phyloP scores from a whole-genome alignment of 306 rosid species.

The Cucumis hystrix region DNA sequence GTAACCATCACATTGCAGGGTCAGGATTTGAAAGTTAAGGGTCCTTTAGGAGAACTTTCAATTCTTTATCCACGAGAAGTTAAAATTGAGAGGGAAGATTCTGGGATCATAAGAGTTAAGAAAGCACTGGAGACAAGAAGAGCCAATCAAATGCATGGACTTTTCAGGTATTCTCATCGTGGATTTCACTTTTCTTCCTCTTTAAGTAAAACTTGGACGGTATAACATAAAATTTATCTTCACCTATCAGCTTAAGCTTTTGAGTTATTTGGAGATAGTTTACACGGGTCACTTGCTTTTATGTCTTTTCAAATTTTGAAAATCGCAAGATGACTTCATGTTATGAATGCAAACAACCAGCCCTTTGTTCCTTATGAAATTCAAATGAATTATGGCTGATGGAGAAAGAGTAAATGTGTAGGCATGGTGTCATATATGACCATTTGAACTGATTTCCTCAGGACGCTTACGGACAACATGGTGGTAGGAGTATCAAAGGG shows the following conservation, averaged over 20 bases:
- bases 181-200: neutral
- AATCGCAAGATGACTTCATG: neutral
- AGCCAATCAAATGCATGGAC: conserved; percentile 95
- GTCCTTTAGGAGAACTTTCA: conserved; percentile 83
- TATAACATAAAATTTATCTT: too few species aligned
- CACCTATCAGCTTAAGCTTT: too few species aligned
- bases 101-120: conserved; percentile 39
- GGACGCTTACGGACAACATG: conserved; percentile 89
- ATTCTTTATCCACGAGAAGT: conserved; percentile 75
- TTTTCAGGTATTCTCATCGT: conserved; percentile 54
- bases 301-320: neutral
- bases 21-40: conserved; percentile 60
- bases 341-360: neutral
- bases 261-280: neutral
- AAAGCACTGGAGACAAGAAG: conserved; percentile 74
- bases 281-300: neutral
- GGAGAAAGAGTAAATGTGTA: neutral
- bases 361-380: neutral
- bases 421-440: neutral
- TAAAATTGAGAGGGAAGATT: conserved; percentile 44
- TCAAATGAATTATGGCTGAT: neutral
- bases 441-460: conserved; percentile 19
- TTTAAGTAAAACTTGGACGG: too few species aligned
- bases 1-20: conserved; percentile 69
- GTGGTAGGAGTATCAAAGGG: conserved; percentile 96